Conservation (phyloP, 148 eudicot genomes). For the Vaccinium corymbosum region DNA sequence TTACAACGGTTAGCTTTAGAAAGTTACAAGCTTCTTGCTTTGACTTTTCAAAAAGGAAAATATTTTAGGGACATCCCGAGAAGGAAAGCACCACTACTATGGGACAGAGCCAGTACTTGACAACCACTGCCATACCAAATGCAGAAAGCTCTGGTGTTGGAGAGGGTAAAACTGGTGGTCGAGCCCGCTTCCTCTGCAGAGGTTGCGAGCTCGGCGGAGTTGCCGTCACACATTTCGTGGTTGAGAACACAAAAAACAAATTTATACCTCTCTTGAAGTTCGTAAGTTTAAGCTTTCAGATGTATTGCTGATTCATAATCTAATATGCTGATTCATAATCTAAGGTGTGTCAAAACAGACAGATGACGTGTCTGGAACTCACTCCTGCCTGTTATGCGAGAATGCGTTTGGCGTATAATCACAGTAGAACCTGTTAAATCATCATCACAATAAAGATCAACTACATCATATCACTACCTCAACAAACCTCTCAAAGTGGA, state of each 20-base stretch:
- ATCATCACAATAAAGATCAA: no score
- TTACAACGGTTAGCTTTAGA: no score
- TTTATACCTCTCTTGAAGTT: not conserved
- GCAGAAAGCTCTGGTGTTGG: constrained; percentile 51
- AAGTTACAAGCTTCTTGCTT: no score
- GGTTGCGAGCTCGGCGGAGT: constrained; percentile 55
- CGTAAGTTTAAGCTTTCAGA: not conserved
- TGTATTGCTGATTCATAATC: not conserved
- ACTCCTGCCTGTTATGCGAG: not conserved
- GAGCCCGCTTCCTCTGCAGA: constrained; percentile 63
- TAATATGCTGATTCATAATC: not conserved
- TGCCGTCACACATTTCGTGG: not conserved
- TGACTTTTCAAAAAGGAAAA: no score
- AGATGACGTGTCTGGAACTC: not conserved
- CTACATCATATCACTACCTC: not conserved
- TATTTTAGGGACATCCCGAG: not conserved
- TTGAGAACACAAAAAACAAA: not conserved
- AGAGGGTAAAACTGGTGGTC: constrained; percentile 52
- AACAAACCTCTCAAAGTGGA: not conserved
- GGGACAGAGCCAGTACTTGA: not conserved
- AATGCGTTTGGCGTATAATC: not conserved
- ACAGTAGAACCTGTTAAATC: no score
- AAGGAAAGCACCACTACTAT: not conserved
- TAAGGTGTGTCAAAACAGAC: not conserved
- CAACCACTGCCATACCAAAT: constrained; percentile 38